A percentile compares a stretch with the other conserved stretches of the same genome.
Conservation (phyloP, 768 basidiomycete species). For the Xerocomellus intermedius region DNA sequence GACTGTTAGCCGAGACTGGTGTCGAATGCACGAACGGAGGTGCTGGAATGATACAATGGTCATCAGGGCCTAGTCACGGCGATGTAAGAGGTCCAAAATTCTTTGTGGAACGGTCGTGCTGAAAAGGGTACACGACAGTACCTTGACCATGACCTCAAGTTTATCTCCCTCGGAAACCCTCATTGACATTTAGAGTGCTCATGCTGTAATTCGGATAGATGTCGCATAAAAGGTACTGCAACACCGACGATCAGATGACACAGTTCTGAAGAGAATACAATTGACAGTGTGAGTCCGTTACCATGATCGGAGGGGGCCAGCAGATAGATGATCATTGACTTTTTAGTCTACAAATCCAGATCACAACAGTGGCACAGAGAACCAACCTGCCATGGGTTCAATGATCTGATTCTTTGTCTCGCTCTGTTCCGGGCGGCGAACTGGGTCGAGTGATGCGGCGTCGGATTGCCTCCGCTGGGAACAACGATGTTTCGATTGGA, state of each 20-base stretch:
- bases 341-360: background rate
- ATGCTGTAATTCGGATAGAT: background rate
- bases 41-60: too few species aligned
- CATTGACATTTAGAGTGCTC: too few species aligned
- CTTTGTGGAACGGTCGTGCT: background rate
- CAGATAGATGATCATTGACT: background rate
- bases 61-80: too few species aligned
- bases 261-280: background rate
- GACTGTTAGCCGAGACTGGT: background rate
- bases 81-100: background rate
- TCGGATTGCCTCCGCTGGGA: slow-evolving; percentile 14
- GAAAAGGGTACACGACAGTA: background rate
- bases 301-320: background rate
- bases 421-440: slow-evolving; percentile 11
- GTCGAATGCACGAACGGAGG: background rate
- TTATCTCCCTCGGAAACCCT: too few species aligned
- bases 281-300: background rate
- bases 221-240: background rate
- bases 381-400: background rate
- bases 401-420: background rate
- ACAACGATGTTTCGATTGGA: slow-evolving; percentile 10
- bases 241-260: background rate
- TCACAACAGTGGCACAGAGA: too few species aligned
- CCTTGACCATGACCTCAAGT: background rate
- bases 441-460: background rate